Conservation (phyloP, 2,329 filamentous ascomycete genomes). For the Ceratocystis ficicola region DNA sequence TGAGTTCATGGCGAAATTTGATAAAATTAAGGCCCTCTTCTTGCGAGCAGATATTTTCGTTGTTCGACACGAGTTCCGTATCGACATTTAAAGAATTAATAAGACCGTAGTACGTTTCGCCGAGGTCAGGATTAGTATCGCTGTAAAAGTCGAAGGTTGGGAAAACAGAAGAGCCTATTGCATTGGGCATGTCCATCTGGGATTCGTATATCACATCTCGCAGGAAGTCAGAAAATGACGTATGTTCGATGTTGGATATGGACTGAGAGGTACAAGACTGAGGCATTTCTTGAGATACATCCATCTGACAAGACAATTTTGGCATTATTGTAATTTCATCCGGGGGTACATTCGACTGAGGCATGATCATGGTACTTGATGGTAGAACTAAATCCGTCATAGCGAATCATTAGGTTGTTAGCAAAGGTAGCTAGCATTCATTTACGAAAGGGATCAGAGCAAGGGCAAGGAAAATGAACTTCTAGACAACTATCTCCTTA, state of each 20-base stretch:
- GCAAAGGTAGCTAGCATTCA: neutral
- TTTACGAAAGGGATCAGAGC: no score
- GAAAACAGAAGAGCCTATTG: slow-evolving; percentile 34
- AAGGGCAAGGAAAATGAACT: neutral
- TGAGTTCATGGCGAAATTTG: slow-evolving; percentile 18
- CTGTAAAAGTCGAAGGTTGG: slow-evolving; percentile 41
- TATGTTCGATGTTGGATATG: slow-evolving; percentile 22
- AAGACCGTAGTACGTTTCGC: slow-evolving; percentile 41
- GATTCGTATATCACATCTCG: slow-evolving; percentile 41
- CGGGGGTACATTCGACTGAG: neutral
- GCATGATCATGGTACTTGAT: neutral
- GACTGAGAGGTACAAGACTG: neutral
- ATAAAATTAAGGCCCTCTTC: slow-evolving; percentile 28
- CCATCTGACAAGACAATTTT: neutral
- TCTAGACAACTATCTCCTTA: neutral
- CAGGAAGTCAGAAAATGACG: slow-evolving; percentile 41
- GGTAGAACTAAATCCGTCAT: neutral
- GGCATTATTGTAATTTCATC: neutral
- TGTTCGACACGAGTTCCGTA: slow-evolving; percentile 5
- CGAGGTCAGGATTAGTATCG: slow-evolving; percentile 39
- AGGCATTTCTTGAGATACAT: neutral
- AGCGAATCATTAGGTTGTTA: neutral
- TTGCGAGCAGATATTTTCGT: slow-evolving; percentile 33
- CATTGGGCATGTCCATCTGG: slow-evolving; percentile 28
- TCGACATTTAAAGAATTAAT: slow-evolving; percentile 29